A percentile compares a stretch with the other conserved stretches of the same genome.
Evolutionary conservation across 768 basidiomycete species (phyloP).

Genomic region (Fomitopsis serialis): DNA sequence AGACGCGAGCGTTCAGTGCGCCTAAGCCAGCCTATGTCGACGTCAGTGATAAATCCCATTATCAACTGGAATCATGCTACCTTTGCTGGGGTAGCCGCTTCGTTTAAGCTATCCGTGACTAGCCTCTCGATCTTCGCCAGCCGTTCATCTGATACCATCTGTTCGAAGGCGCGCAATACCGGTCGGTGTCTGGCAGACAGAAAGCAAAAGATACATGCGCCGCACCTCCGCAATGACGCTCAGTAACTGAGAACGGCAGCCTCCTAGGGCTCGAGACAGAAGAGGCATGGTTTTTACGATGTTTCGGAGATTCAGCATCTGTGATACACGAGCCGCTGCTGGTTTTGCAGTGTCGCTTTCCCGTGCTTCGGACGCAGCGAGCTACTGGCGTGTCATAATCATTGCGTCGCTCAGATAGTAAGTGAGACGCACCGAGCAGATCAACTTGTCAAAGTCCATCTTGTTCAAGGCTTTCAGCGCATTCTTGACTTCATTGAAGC

Average conservation of each 20-base stretch:
- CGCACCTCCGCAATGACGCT: slow-evolving; percentile 55
- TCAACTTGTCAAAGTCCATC: slow-evolving; percentile 85
- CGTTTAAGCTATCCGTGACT: slow-evolving; percentile 66
- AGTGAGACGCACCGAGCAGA: slow-evolving; percentile 57
- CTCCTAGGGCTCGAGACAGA: slow-evolving; percentile 56
- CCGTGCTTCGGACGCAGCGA: slow-evolving; percentile 59
- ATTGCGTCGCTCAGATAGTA: background rate
- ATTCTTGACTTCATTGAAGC: slow-evolving; percentile 60
- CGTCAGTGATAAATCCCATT: background rate
- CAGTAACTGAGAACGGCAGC: slow-evolving; percentile 55
- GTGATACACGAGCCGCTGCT: slow-evolving; percentile 63
- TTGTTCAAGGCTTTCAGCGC: slow-evolving; percentile 70
- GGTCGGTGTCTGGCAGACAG: background rate
- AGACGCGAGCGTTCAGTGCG: slow-evolving; percentile 77
- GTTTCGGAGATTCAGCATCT: slow-evolving; percentile 76
- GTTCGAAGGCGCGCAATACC: background rate
- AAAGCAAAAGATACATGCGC: background rate
- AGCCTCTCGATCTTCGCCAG: slow-evolving; percentile 55
- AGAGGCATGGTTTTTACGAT: slow-evolving; percentile 63
- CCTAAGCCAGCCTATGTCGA: slow-evolving; percentile 58
- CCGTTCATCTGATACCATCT: slow-evolving; percentile 77
- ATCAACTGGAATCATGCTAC: slow-evolving; percentile 27
- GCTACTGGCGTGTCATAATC: slow-evolving; percentile 32
- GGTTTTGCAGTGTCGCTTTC: slow-evolving; percentile 49
- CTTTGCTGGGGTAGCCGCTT: slow-evolving; percentile 57